Base-by-base conservation (phyloP, 768 basidiomycete genomes). In the Boletus coccyginus region DNA sequence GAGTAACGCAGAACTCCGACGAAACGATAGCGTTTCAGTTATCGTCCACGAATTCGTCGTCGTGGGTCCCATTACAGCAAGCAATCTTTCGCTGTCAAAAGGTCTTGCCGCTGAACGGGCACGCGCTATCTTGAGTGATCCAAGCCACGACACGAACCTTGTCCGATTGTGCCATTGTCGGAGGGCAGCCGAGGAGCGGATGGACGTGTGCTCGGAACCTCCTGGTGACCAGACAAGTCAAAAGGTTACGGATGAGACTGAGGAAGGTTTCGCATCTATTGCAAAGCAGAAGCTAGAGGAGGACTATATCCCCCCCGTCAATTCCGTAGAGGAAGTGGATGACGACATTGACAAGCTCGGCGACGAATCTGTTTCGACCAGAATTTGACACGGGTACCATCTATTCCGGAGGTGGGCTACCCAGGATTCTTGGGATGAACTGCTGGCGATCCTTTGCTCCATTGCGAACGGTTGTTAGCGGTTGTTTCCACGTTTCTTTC, bases 71-170 rank as follows among this genome's bases (percentile, higher is more conserved):
- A 75, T 90, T 33, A 72, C 82, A 12, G 83, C 83, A 11, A 61
- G 74, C 7, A 89, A 83, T 57, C 70, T 77, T 36, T 75, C 77
- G 2, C 74, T 88, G n/a, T 85, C 87, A 5, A 88, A 85, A 64
- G 85, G 84, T 31, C 77, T 85, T 44, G 88, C 84, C 2, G 79
- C 88, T 2, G 86, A 88, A 66, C 73, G 78, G 27, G 87, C 88
- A 0, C 70, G 83, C 40, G 65, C 72, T n/a, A 68, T 81, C 32
- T 73, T 91, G 55, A 74, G 72, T 52, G 81, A 86, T 55, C 56
- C 73, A 2, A 63, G 62, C 19, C 80, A 78, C 27, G 77, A 78
- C 1, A 76, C 77, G 52, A 73, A 67, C 42, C 69, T 91, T 32
- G 57, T 67, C 2, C 67, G 64, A 9, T 46, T 83, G 36, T 83